phyloP scores from a whole-genome alignment of 2,329 filamentous ascomycete genomes.

The Claviceps pazoutovae region DNA sequence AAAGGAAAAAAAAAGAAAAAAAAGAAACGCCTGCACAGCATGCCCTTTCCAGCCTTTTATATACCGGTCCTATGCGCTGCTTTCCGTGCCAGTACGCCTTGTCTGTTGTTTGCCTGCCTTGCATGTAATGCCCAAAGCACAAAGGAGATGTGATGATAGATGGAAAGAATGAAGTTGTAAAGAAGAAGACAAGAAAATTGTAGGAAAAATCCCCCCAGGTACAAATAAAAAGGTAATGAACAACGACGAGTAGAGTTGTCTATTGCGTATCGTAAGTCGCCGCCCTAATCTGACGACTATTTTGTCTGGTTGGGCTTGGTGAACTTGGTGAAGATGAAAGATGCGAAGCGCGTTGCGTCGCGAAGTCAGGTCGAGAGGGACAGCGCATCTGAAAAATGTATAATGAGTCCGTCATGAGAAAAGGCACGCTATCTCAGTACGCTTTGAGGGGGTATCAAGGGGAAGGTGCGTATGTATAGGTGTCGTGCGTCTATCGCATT shows the following conservation, averaged over 20 bases:
- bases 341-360: too few relatives aligned
- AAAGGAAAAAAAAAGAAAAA: not conserved
- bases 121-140: constrained; percentile 1
- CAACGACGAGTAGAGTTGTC: not conserved
- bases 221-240: not conserved
- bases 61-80: not conserved
- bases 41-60: not conserved
- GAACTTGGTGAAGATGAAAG: not conserved
- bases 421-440: too few relatives aligned
- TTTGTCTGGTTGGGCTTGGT: not conserved
- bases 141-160: constrained; percentile 2
- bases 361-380: too few relatives aligned
- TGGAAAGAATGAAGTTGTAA: not conserved
- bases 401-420: too few relatives aligned
- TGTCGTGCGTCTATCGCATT: too few relatives aligned
- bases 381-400: too few relatives aligned
- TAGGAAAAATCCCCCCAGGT: not conserved
- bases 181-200: not conserved
- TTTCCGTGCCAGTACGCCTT: constrained; percentile 3
- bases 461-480: too few relatives aligned
- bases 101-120: constrained; percentile 2
- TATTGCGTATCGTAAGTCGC: not conserved
- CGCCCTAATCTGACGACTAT: not conserved
- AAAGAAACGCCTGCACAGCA: not conserved
- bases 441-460: too few relatives aligned